phyloP scores from a whole-genome alignment of 805 yeast genomes.

The Myxozyma sirexii region DNA sequence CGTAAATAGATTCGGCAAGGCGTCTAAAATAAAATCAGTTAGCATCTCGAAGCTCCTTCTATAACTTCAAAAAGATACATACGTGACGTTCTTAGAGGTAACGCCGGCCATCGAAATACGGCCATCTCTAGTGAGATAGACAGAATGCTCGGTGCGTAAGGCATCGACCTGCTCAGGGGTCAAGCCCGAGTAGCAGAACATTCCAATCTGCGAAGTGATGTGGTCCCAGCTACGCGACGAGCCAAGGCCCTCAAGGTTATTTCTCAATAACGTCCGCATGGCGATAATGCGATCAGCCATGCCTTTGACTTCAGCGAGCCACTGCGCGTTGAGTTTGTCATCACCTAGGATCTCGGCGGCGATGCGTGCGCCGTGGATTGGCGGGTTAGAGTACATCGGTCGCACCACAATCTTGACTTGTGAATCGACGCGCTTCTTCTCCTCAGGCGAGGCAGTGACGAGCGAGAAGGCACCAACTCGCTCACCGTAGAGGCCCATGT shows the following conservation, averaged over 20 bases:
- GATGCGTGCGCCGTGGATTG: slow-evolving; percentile 89
- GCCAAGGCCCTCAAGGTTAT: slow-evolving; percentile 57
- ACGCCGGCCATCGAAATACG: slow-evolving; percentile 90
- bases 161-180: slow-evolving; percentile 66
- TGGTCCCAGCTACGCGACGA: slow-evolving; percentile 80
- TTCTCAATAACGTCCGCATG: slow-evolving; percentile 68
- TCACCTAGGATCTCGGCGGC: slow-evolving; percentile 75
- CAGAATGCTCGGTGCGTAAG: slow-evolving; percentile 70
- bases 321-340: slow-evolving; percentile 61
- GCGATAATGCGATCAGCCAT: slow-evolving; percentile 79
- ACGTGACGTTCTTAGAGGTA: slow-evolving; percentile 75
- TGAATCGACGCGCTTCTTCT: slow-evolving; percentile 60
- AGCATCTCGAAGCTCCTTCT: too few species aligned
- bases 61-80: slow-evolving; percentile 39
- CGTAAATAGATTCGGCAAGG: slow-evolving; percentile 46
- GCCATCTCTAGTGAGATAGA: slow-evolving; percentile 88
- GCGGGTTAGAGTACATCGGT: slow-evolving; percentile 90
- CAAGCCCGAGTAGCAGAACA: slow-evolving; percentile 93
- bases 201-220: slow-evolving; percentile 86
- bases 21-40: slow-evolving; percentile 21
- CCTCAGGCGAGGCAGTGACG: slow-evolving; percentile 53
- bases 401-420: slow-evolving; percentile 83
- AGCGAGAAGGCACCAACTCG: slow-evolving; percentile 82
- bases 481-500: slow-evolving; percentile 95
- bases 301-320: slow-evolving; percentile 76